A percentile compares a stretch with the other conserved stretches of the same genome.
Evolutionary conservation across 495 filamentous ascomycete genomes (phyloP).

Genomic region (Amorphotheca resinae): DNA sequence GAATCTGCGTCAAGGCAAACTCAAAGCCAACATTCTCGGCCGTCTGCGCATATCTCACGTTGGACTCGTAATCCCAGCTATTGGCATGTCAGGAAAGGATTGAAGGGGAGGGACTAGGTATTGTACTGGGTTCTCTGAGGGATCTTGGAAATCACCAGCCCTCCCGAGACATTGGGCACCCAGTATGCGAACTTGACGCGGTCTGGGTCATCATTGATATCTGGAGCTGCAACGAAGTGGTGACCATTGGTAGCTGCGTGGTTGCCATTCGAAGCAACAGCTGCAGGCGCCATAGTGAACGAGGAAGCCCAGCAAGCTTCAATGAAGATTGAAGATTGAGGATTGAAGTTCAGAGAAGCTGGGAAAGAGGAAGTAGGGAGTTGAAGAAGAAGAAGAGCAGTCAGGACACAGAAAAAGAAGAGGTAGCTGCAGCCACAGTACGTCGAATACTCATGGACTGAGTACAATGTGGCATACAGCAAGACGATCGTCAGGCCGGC

Average conservation of each 20-base stretch:
- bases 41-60: conserved; percentile 31
- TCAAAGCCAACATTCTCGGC: conserved; percentile 35
- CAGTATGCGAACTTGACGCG: conserved; percentile 27
- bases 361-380: too few species aligned
- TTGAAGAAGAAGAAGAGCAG: too few species aligned
- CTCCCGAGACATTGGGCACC: conserved; percentile 38
- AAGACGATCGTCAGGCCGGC: too few species aligned
- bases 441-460: too few species aligned
- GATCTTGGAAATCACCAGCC: conserved; percentile 35
- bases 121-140: conserved; percentile 26
- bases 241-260: conserved; percentile 3
- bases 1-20: conserved; percentile 35
- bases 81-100: not conserved
- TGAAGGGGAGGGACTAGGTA: not conserved
- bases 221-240: conserved; percentile 8
- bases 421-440: too few species aligned
- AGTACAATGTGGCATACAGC: too few species aligned
- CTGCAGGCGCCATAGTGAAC: too few species aligned
- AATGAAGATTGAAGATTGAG: too few species aligned
- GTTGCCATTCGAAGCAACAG: conserved; percentile 2
- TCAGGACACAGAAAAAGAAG: too few species aligned
- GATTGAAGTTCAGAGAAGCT: too few species aligned
- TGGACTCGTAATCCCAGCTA: conserved; percentile 32
- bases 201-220: conserved; percentile 13
- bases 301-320: too few species aligned